Conservation (phyloP, 371 early-diverging fungal genomes). For the Gilbertella persicaria region DNA sequence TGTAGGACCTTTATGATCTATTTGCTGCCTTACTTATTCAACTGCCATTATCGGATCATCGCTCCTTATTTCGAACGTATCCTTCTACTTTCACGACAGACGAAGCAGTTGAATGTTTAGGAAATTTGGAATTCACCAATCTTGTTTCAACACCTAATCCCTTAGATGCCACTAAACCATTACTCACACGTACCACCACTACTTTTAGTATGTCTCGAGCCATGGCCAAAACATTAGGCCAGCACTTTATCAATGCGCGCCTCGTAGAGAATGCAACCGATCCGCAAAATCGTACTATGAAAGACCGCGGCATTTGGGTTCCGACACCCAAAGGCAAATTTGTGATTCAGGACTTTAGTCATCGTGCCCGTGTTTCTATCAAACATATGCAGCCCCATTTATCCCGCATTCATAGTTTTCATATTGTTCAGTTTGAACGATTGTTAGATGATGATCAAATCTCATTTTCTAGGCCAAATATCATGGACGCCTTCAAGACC, state of each 20-base stretch:
- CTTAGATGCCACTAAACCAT: constrained; percentile 33
- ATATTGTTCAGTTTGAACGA: constrained; percentile 41
- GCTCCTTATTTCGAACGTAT: constrained; percentile 55
- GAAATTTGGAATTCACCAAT: constrained; percentile 54
- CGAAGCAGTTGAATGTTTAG: constrained; percentile 52
- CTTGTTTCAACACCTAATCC: constrained; percentile 55
- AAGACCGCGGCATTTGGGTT: constrained; percentile 52
- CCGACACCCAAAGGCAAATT: constrained; percentile 57
- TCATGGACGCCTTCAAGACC: constrained; percentile 54
- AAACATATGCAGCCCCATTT: constrained; percentile 29
- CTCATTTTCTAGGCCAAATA: constrained; percentile 45
- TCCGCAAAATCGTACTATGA: constrained; percentile 50
- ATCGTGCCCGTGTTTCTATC: constrained; percentile 37
- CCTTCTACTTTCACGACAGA: constrained; percentile 60
- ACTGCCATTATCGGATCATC: constrained; percentile 40
- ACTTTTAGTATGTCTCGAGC: constrained; percentile 54
- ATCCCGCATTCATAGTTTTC: constrained; percentile 28
- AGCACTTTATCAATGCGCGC: constrained; percentile 58
- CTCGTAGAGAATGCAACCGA: constrained; percentile 55
- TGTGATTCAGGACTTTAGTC: constrained; percentile 48
- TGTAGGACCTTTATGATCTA: constrained; percentile 43
- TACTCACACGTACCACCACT: constrained; percentile 49
- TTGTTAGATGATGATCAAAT: constrained; percentile 37
- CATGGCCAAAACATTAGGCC: constrained; percentile 59
- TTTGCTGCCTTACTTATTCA: constrained; percentile 44